Evolutionary conservation across 2,329 filamentous ascomycete genomes (phyloP), one percentile per base, ranked within the genome.

Genomic region (Graphiopsis chlorocephala): DNA sequence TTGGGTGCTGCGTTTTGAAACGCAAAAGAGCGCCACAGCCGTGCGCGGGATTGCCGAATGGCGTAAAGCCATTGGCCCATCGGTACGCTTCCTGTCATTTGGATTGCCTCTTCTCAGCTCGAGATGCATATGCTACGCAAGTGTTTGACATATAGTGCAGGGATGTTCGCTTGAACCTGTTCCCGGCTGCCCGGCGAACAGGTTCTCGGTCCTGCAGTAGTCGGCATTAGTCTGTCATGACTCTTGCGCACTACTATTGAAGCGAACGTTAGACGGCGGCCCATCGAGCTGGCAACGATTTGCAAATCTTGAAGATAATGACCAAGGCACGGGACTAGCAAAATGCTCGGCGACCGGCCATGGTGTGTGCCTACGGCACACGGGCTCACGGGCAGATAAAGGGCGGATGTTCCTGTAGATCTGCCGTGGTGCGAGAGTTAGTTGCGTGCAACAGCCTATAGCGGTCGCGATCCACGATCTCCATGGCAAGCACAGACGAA

Each of bases 1-100:
- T n/a, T n/a, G n/a, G n/a, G 38, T 23, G 57, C 57, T 23, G 52
- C 15, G 56, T 29, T 60, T 48, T 45, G 58, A 61, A 60, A 61
- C 26, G 50, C 50, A 31, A 20, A 45, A 11, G 12, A 26, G 12
- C 47, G 53, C 53, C 53, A 56, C 53, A 26, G 47, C 25, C 28
- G 31, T 38, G 53, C 53, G 29, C 28, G 53, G 29, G 28, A n/a
- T n/a, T 53, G 50, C 26, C 29, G 50, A n/a, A 28, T 29, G 50
- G 50, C 28, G 50, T n/a, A 14, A 12, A 29, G 3, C 29, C 17
- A 56, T 56, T 56, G 53, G 53, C 11, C 53, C 28, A 31, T 31
- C 31, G 53, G 29, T 20, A 56, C 2, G n/a, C 12, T 17, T 33
- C 11, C n/a, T 56, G 53, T 56, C 31, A 56, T 31, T 33, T 38